phyloP scores from a whole-genome alignment of 495 filamentous ascomycete genomes.

The Glarea lozoyensis region DNA sequence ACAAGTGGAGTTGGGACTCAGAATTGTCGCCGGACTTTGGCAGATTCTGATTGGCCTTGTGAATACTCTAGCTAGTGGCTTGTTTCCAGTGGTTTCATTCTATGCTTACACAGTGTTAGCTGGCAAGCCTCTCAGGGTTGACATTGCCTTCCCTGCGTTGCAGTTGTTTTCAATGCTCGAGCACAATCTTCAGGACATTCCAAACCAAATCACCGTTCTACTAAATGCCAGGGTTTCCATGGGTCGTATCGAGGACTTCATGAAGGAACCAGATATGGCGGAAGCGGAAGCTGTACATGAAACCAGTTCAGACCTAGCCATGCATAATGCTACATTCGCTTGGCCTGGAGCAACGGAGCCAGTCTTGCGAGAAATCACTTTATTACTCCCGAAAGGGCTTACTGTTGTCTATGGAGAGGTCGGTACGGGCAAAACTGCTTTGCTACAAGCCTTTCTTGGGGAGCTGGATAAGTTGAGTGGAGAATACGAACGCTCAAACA shows the following conservation, averaged over 20 bases:
- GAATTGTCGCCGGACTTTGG: slow-evolving; percentile 57
- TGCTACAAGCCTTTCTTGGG: slow-evolving; percentile 69
- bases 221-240: slow-evolving; percentile 70
- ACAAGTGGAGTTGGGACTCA: slow-evolving; percentile 54
- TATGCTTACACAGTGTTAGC: slow-evolving; percentile 67
- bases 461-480: slow-evolving; percentile 64
- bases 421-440: slow-evolving; percentile 70
- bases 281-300: slow-evolving; percentile 26
- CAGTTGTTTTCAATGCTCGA: slow-evolving; percentile 71
- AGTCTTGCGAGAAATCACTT: slow-evolving; percentile 53
- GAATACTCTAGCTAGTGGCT: slow-evolving; percentile 53
- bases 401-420: slow-evolving; percentile 57
- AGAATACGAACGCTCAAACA: slow-evolving; percentile 46
- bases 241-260: slow-evolving; percentile 72
- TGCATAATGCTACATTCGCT: slow-evolving; percentile 60
- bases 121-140: slow-evolving; percentile 54
- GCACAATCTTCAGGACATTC: slow-evolving; percentile 57
- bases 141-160: slow-evolving; percentile 74
- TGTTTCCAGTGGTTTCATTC: slow-evolving; percentile 72
- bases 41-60: slow-evolving; percentile 47
- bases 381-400: slow-evolving; percentile 54
- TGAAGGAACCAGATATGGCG: slow-evolving; percentile 72
- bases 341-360: slow-evolving; percentile 59
- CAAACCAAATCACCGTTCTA: slow-evolving; percentile 57
- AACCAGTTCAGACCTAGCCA: slow-evolving; percentile 32